Percentiles rank a stretch among this genome's conserved stretches.
Evolutionary conservation across 371 early-diverging fungal genomes (phyloP).

Genomic region (Mortierella polycephala): DNA sequence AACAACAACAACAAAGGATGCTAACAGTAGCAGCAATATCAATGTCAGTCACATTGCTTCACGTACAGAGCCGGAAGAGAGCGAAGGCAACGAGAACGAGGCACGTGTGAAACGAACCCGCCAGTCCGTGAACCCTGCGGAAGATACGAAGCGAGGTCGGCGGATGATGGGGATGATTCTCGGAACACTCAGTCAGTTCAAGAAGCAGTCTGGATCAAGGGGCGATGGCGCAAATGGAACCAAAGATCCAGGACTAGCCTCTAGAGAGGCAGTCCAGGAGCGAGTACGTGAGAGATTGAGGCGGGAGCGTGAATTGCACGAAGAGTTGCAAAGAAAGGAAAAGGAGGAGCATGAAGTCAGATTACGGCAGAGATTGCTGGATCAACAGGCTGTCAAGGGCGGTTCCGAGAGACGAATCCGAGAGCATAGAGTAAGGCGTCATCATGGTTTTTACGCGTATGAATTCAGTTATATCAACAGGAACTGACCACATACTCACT

Average conservation of each 20-base stretch:
- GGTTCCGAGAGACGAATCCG: too few species aligned
- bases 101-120: conserved; percentile 20
- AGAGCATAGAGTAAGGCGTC: too few species aligned
- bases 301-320: conserved; percentile 24
- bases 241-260: conserved; percentile 7
- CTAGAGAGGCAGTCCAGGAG: conserved; percentile 34
- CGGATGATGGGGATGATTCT: conserved; percentile 55
- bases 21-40: not conserved
- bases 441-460: too few species aligned
- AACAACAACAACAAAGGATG: conserved; percentile 3
- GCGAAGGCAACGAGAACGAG: not conserved
- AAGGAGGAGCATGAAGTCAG: conserved; percentile 22
- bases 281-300: conserved; percentile 39
- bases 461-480: too few species aligned
- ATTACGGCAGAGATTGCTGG: not conserved
- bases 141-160: conserved; percentile 37
- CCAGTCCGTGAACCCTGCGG: conserved; percentile 19
- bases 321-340: conserved; percentile 19
- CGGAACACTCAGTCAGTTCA: conserved; percentile 44
- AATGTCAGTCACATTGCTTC: too few species aligned
- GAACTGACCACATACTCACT: too few species aligned
- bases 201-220: conserved; percentile 8
- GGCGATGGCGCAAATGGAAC: not conserved
- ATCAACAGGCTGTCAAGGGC: not conserved
- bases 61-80: not conserved